A percentile compares a stretch with the other conserved stretches of the same genome.
These are phyloP conservation scores for Cadophora sp. DNA, from an alignment of 2,329 filamentous ascomycete genomes.

Conservation along the genomic window DNA sequence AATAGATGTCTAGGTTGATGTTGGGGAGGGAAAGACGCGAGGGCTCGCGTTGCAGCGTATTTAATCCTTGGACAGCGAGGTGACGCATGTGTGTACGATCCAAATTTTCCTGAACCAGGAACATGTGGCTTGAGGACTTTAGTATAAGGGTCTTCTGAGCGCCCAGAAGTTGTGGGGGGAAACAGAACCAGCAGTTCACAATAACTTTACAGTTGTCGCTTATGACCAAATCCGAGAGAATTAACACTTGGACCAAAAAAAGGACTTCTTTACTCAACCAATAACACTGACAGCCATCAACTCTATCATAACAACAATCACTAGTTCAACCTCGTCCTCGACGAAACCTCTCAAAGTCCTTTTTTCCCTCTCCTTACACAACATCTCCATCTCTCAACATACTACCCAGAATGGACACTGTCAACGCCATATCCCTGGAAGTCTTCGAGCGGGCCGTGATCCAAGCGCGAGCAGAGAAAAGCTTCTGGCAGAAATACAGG, in stretches of 20 bases:
- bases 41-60: neutral
- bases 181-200: neutral
- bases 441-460: neutral
- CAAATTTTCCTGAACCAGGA: neutral
- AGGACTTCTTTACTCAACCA: neutral
- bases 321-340: neutral
- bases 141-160: neutral
- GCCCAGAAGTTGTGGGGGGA: neutral
- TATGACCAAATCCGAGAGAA: too few relatives aligned
- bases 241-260: neutral
- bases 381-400: neutral
- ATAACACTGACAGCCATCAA: neutral
- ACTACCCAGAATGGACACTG: neutral
- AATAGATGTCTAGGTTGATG: neutral
- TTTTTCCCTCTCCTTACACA: neutral
- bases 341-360: neutral
- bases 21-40: neutral
- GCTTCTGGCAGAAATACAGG: slow-evolving; percentile 13
- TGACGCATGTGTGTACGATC: neutral
- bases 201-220: too few relatives aligned
- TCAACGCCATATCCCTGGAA: neutral
- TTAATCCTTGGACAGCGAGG: neutral
- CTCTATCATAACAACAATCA: too few relatives aligned
- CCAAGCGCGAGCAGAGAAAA: slow-evolving; percentile 7
- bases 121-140: neutral